Evolutionary conservation across 2,329 filamentous ascomycete genomes (phyloP).

Genomic region (Verticillium alfalfae): DNA sequence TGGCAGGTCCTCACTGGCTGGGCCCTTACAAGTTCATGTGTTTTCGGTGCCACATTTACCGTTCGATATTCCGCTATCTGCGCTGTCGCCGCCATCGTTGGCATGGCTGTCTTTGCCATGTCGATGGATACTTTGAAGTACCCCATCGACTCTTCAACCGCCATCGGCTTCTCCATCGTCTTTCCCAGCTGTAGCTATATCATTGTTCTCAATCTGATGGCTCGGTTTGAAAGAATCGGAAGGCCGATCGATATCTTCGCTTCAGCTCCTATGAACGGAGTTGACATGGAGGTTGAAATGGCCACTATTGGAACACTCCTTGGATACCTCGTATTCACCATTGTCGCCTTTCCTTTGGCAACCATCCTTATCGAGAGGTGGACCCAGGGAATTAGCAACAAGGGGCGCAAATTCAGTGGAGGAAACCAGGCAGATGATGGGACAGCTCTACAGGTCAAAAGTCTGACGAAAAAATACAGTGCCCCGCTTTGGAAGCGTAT

Average conservation of each 20-base stretch:
- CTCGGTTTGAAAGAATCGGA: slow-evolving; percentile 12
- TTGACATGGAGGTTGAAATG: slow-evolving; percentile 14
- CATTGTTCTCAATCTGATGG: slow-evolving; percentile 18
- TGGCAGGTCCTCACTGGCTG: slow-evolving; percentile 37
- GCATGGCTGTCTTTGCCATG: slow-evolving; percentile 11
- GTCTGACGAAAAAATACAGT: slow-evolving; percentile 16
- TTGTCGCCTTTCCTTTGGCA: not conserved
- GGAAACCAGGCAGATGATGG: slow-evolving; percentile 23
- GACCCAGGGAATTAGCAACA: slow-evolving; percentile 45
- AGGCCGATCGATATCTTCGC: slow-evolving; percentile 10
- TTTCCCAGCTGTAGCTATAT: slow-evolving; percentile 22
- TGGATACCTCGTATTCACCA: not conserved
- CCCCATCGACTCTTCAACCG: slow-evolving; percentile 1
- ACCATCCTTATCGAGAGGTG: not conserved
- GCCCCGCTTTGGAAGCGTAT: slow-evolving; percentile 15
- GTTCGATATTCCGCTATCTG: slow-evolving; percentile 14
- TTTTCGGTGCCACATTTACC: slow-evolving; percentile 34
- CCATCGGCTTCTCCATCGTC: slow-evolving; percentile 13
- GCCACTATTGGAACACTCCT: not conserved
- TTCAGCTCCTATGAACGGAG: slow-evolving; percentile 13
- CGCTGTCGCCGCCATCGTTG: slow-evolving; percentile 13
- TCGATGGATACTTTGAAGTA: not conserved
- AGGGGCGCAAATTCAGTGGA: slow-evolving; percentile 34
- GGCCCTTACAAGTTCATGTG: slow-evolving; percentile 55
- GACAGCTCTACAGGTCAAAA: not conserved